Evolutionary conservation across 345 rosid genomes (phyloP), one percentile per base, ranked within the genome.

Genomic region (Adansonia digitata): DNA sequence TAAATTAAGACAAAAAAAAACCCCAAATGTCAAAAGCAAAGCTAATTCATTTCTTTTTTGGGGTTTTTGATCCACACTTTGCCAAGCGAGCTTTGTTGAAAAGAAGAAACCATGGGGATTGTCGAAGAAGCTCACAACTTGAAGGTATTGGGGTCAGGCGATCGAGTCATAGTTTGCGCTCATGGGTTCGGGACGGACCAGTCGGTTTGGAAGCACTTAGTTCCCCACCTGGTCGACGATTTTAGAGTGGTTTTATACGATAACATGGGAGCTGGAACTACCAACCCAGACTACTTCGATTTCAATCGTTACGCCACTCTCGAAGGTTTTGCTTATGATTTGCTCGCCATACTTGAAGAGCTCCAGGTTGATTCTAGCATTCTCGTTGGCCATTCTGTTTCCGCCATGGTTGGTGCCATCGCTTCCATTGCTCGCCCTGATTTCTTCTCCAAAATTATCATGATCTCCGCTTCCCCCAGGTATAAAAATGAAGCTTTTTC

Each of bases 171-270:
- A 39, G 89, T 94, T 12, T 80, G 92, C 49, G 97, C 88, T 39
- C 97, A 92, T 65, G 98, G 98, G 74, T 92, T 91, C 72, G 98
- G 98, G 59, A 89, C 97, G 14, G 97, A 94, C 76, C 98, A 94
- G 75, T 94, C 98, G 0, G 90, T 86, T 2, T 94, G 98, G 98
- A 92, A 89, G 78, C 97, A 94, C 81, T 82, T 94, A 17, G 86
- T 94, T 2, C 97, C 98, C 9, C 97, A 92, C 83, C 87, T 94
- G 2, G 64, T 91, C 5, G 94, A 85, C 4, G 90, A 85, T 52
- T 81, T 85, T 79, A 86, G 88, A 7, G 88, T 94, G 24, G 84
- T 94, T 26, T 60, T 92, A 27, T 94, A 85, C 74, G 98, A 94
- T 63, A 92, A 91, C 79, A 94, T 92, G 89, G 97, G 97, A 59